Evolutionary conservation across 2,329 filamentous ascomycete species (phyloP), one percentile per base, ranked within the genome.

Genomic region (Sporothrix inflata): DNA sequence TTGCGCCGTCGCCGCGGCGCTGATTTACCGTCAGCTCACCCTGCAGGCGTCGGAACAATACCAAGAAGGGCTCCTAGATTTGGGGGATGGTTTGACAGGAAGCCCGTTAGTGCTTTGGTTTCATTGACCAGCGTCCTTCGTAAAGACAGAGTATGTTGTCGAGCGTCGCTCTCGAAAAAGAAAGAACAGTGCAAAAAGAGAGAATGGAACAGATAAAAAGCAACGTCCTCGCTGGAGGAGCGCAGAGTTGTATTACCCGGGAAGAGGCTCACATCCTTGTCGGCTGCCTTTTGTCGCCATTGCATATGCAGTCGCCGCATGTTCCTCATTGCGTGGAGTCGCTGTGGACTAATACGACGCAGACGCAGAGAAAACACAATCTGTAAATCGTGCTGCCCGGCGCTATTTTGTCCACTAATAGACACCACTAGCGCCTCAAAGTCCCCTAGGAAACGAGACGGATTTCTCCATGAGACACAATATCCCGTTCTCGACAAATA

Each of bases 251-350:
- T 24, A 66, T 7, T 49, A 45, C 55, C 21, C 55, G 55, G 55
- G 34, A 61, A 61, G 55, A 61, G 30, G 30, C 55, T 61, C 34
- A n/a, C 55, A 61, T 38, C 55, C 55, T 61, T 40, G 55, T 61
- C 34, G 55, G 30, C 30, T 16, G 30, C 30, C 55, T 61, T 40
- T 61, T 40, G 55, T 61, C 55, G 55, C 53, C 30, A 61, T 61
- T 61, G 55, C 55, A 61, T 61, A 61, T 61, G 55, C 55, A 40
- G 30, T 40, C 19, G 34, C 55, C 55, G 30, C 55, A 61, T 45
- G 60, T 65, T 65, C 38, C 8, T 8, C 60, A 45, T 45, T 65
- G 60, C 60, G 4, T 9, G 12, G 34, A 42, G n/a, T n/a, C n/a
- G n/a, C n/a, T 34, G 6, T 34, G 30, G n/a, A n/a, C n/a, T n/a